These are phyloP conservation scores for Botrytis medusae DNA, from an alignment of 2,329 filamentous ascomycete species.

Conservation along the genomic window DNA sequence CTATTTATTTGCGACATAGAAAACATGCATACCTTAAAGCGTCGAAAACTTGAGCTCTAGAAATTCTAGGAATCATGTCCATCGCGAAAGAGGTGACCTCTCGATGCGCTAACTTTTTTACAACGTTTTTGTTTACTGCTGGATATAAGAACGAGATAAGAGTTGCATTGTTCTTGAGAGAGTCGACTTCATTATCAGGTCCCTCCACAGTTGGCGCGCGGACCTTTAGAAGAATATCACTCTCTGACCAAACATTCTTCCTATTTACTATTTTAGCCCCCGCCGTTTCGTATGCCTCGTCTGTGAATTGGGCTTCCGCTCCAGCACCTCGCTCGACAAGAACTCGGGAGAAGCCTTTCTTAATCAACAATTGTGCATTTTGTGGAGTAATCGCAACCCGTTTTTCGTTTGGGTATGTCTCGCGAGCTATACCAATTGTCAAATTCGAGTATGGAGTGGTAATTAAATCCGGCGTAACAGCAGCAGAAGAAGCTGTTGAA, in stretches of 20 bases:
- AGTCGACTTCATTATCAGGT: slow-evolving; percentile 63
- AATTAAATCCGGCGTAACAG: slow-evolving; percentile 12
- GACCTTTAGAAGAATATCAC: slow-evolving; percentile 83
- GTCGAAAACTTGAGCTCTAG: slow-evolving; percentile 84
- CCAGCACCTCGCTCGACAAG: slow-evolving; percentile 82
- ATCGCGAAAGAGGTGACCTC: slow-evolving; percentile 81
- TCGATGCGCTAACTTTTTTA: slow-evolving; percentile 68
- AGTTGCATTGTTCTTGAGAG: slow-evolving; percentile 67
- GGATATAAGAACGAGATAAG: slow-evolving; percentile 84
- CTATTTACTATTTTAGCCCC: slow-evolving; percentile 75
- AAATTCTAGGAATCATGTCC: slow-evolving; percentile 91
- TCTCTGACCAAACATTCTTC: slow-evolving; percentile 67
- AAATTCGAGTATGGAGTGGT: slow-evolving; percentile 64
- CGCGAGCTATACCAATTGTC: slow-evolving; percentile 75
- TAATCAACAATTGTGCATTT: slow-evolving; percentile 77
- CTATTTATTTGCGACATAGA: not conserved
- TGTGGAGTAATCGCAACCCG: slow-evolving; percentile 83
- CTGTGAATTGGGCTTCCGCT: slow-evolving; percentile 70
- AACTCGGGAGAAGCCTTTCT: slow-evolving; percentile 79
- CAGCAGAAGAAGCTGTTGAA: slow-evolving; percentile 15
- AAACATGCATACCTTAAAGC: slow-evolving; percentile 54
- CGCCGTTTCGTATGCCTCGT: slow-evolving; percentile 73
- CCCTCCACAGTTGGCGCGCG: slow-evolving; percentile 65
- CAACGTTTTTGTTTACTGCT: slow-evolving; percentile 72
- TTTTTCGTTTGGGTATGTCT: slow-evolving; percentile 75